Conservation (phyloP, 1,284 basidiomycete genomes). For the Gymnopus androsaceus region DNA sequence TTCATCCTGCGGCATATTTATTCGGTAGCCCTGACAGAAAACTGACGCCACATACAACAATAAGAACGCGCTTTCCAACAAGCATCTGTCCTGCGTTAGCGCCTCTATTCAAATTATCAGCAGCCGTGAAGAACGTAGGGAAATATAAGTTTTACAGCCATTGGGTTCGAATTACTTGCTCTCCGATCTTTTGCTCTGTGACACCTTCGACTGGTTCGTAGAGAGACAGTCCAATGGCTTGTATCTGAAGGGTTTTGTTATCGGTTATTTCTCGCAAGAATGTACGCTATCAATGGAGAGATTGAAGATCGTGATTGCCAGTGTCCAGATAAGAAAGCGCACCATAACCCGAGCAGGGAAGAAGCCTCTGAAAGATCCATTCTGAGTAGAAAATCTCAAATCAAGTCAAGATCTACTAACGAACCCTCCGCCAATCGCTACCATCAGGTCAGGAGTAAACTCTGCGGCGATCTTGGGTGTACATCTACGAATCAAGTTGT, state of each 20-base stretch:
- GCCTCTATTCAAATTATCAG: constrained; percentile 41
- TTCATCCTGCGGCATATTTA: constrained; percentile 67
- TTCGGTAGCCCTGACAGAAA: not conserved
- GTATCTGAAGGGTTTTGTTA: constrained; percentile 85
- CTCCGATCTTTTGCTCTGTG: constrained; percentile 77
- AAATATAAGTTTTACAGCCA: constrained; percentile 86
- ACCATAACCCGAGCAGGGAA: constrained; percentile 93
- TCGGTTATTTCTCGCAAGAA: constrained; percentile 77
- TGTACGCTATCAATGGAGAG: constrained; percentile 59
- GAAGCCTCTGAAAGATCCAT: constrained; percentile 67
- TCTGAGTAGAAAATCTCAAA: not conserved
- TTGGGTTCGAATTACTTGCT: constrained; percentile 87
- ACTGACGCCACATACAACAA: constrained; percentile 64
- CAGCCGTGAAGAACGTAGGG: not conserved
- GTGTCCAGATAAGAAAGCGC: constrained; percentile 12
- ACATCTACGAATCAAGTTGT: constrained; percentile 71
- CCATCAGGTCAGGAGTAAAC: constrained; percentile 78
- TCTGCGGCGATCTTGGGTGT: constrained; percentile 62
- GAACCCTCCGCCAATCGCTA: constrained; percentile 85
- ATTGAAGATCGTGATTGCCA: not conserved
- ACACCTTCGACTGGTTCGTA: constrained; percentile 85
- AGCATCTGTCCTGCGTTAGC: constrained; percentile 69
- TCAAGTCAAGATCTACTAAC: constrained; percentile 35
- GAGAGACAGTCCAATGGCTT: constrained; percentile 89
- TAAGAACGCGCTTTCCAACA: constrained; percentile 77